Evolutionary conservation across 495 filamentous ascomycete species (phyloP).

Genomic region (Podospora sp.): DNA sequence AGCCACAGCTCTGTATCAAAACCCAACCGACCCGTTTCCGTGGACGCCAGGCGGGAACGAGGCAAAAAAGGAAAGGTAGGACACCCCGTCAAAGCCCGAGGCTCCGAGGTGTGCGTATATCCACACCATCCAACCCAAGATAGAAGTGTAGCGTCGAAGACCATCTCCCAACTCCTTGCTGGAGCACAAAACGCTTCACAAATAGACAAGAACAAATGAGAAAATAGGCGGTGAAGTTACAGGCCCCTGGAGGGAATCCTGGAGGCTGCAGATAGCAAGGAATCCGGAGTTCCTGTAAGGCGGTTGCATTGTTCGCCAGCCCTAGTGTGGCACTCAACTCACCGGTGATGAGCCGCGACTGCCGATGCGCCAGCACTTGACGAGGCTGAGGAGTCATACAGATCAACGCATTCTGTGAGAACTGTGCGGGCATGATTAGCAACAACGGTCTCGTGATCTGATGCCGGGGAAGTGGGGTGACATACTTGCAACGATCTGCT

Average conservation of each 20-base stretch:
- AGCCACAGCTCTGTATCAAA: not conserved
- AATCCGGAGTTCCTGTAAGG: not conserved
- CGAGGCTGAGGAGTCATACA: slow-evolving; percentile 49
- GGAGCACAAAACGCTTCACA: slow-evolving; percentile 20
- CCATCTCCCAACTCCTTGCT: slow-evolving; percentile 23
- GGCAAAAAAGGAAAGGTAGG: slow-evolving; percentile 6
- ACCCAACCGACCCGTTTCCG: not conserved
- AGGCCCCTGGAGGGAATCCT: not conserved
- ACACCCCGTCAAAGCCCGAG: not conserved
- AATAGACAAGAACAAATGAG: slow-evolving; percentile 11
- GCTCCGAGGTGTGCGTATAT: not conserved
- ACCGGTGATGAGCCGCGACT: slow-evolving; percentile 24
- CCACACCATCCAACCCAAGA: slow-evolving; percentile 13
- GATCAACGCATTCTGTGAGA: slow-evolving; percentile 66
- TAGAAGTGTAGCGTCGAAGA: slow-evolving; percentile 8
- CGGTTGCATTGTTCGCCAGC: not conserved
- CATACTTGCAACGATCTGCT: slow-evolving; percentile 84
- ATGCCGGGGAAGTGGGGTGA: slow-evolving; percentile 18
- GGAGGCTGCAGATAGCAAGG: not conserved
- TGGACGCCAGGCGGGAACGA: slow-evolving; percentile 12
- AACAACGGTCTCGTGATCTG: not conserved
- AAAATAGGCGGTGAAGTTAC: not conserved
- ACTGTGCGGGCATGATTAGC: slow-evolving; percentile 45
- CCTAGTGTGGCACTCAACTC: not conserved
- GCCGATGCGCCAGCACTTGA: too few relatives aligned